Evolutionary conservation across 148 eudicot species (phyloP), one percentile per base, ranked within the genome.

Genomic region (Chenopodium album): DNA sequence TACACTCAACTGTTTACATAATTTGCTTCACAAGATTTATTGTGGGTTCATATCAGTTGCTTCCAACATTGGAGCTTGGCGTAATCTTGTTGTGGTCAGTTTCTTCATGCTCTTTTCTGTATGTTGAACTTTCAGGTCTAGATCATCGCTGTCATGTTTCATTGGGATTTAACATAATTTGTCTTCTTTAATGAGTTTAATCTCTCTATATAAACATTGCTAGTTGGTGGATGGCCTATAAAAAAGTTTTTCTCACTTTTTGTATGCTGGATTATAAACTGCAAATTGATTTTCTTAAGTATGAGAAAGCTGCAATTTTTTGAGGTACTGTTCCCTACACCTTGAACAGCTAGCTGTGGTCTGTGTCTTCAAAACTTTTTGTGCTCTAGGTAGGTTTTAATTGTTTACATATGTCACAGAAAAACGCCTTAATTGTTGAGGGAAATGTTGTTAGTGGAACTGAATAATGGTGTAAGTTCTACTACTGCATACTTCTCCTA

Each of bases 61-160:
- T 81, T 84, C 86, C 50, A 81, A 87, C 80, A 82, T 96, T 71
- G 56, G 86, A 63, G 87, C 92, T n/a, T 96, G 99, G 99, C 94
- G 98, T 78, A 92, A 89, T 84, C 93, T 84, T 82, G 77, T 96
- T 79, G 99, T 96, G 97, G 99, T 94, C 56, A 86, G 94, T 91
- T 84, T 59, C 76, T 74, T 76, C 48, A 73, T 68, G 37, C 68
- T 69, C 44, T n/a, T 37, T 71, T 37, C 47, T 52, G n/a, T 50
- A 2, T 19, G 31, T n/a, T 71, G 44, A 47, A 32, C 20, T 6
- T 50, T 50, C 26, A 16, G 11, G 11, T 32, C 22, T 29, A 26
- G 66, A 32, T 69, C 28, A 32, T 34, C 37, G 5, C 6, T 68
- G 75, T 37, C 72, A 69, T 68, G 29, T 41, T 23, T 71, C 48